Evolutionary conservation across 1,284 basidiomycete species (phyloP), one percentile per base, ranked within the genome.

Genomic region (Puccinia novopanici): DNA sequence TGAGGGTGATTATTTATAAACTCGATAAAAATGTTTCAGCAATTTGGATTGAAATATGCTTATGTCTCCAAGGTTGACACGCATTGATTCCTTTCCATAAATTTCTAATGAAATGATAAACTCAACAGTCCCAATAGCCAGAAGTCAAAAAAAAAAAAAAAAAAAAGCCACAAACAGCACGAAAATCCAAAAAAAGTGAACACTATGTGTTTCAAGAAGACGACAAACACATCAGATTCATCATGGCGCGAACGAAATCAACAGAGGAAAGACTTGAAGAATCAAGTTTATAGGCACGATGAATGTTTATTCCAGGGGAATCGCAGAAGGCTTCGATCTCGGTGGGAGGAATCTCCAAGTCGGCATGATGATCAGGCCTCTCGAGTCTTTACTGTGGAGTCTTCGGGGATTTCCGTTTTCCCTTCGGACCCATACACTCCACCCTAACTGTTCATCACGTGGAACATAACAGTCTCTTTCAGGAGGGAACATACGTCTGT

Each of bases 371-470:
- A 70, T 5, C 8, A 70, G 68, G 30, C 30, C 30, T 71, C 3
- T 3, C 27, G 45, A 22, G 50, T 15, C 30, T 12, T 71, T 48
- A 71, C 37, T 71, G 27, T 6, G 50, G 24, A 52, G 67, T 52
- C 52, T 30, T 50, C 48, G 68, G 17, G 48, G 68, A 54, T 37
- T 68, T 27, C 76, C 63, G 34, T 34, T 48, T 79, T 79, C 76
- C 30, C 76, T 50, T 57, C 76, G 61, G 40, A 79, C 76, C 65
- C 67, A 79, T 42, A 71, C 42, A 42, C 34, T 52, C 76, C 76
- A 79, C 4, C 52, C 67, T 55, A 27, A 8, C 54, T 79, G 76
- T 71, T 79, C 67, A 10, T 70, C 54, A 27, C 50, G n/a, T 6
- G 55, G 67, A 12, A 71, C 52, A n/a, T 79, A 71, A 55, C 76